phyloP scores from a whole-genome alignment of 495 filamentous ascomycete species.

The Neurospora sp. region DNA sequence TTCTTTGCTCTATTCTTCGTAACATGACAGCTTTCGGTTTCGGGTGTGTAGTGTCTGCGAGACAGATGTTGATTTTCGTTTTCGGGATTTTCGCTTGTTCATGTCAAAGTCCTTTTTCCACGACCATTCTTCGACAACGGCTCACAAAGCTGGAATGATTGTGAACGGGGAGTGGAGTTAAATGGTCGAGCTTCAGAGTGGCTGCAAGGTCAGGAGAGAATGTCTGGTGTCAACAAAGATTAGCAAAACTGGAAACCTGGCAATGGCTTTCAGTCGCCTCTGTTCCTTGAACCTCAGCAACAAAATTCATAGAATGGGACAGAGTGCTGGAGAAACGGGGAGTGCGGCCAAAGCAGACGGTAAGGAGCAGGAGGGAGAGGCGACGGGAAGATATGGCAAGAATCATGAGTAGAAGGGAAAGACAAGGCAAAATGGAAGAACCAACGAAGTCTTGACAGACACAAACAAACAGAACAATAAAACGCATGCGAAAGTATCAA shows the following conservation, averaged over 20 bases:
- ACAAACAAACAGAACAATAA: neutral
- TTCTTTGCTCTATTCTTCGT: too few species aligned
- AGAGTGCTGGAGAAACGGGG: neutral
- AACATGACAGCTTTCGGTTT: too few species aligned
- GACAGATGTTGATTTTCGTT: too few species aligned
- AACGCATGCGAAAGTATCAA: neutral
- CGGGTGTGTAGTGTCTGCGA: too few species aligned
- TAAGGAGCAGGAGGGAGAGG: too few species aligned
- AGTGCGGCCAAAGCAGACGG: neutral
- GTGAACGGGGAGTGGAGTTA: neutral
- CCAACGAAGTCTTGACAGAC: neutral
- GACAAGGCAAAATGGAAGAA: neutral
- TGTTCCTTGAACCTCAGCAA: neutral
- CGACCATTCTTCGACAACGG: too few species aligned
- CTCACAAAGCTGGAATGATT: neutral
- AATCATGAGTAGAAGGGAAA: neutral
- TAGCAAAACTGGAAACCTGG: neutral
- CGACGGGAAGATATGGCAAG: neutral
- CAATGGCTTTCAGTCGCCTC: neutral
- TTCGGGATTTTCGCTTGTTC: too few species aligned
- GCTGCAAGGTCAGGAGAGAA: neutral
- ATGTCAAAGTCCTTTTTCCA: too few species aligned
- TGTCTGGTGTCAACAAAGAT: neutral
- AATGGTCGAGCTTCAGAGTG: neutral
- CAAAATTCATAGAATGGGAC: neutral